Evolutionary conservation across 306 rosid genomes (phyloP).

Genomic region (Glycine soja): DNA sequence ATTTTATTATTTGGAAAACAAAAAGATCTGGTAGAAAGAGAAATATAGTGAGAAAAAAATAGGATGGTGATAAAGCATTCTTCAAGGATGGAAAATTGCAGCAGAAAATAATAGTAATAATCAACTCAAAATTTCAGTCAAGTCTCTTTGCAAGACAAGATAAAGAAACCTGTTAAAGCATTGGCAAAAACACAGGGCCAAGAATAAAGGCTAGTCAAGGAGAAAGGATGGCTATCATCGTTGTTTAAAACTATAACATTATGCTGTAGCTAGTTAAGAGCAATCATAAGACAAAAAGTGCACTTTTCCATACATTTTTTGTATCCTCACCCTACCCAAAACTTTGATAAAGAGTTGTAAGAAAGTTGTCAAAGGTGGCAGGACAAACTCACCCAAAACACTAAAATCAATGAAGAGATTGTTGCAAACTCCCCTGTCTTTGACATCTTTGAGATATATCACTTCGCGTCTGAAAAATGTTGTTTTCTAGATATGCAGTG

Average conservation of each 20-base stretch:
- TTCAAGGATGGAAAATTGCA: not conserved
- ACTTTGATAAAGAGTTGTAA: constrained; percentile 21
- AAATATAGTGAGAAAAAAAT: not conserved
- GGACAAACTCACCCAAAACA: constrained; percentile 5
- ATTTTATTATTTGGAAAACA: constrained; percentile 16
- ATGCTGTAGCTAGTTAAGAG: constrained; percentile 6
- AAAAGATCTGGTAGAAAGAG: not conserved
- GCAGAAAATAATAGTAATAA: not conserved
- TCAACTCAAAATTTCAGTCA: not conserved
- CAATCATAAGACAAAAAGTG: not conserved
- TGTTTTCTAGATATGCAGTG: constrained; percentile 67
- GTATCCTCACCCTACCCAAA: constrained; percentile 2
- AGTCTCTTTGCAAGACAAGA: not conserved
- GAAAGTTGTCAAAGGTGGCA: constrained; percentile 9
- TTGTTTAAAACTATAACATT: constrained; percentile 18
- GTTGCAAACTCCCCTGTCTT: not conserved
- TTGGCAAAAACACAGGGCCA: constrained; percentile 13
- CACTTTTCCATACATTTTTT: not conserved
- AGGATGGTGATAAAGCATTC: constrained; percentile 9
- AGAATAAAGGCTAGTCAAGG: not conserved
- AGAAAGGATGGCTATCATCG: not conserved
- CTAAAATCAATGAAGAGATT: constrained; percentile 1
- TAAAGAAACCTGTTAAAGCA: not conserved
- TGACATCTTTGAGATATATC: constrained; percentile 18
- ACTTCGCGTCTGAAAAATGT: constrained; percentile 13